Percentiles rank a stretch among this genome's conserved stretches.
Conservation (phyloP, 805 yeast species). For the Isabelozyma pseudorhagii region DNA sequence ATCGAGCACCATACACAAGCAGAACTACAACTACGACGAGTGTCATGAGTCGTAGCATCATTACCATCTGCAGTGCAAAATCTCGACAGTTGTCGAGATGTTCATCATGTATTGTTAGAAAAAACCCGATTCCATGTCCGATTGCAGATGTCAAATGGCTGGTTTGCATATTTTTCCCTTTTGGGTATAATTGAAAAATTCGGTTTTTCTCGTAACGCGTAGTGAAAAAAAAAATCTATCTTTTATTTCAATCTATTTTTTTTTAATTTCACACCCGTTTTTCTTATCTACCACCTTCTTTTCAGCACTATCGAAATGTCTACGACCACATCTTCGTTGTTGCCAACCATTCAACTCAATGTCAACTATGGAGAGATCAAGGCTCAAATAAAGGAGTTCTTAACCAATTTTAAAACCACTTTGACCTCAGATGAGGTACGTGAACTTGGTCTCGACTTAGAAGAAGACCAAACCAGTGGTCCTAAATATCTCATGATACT, state of each 20-base stretch:
- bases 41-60: no score
- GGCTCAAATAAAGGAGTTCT: slow-evolving; percentile 58
- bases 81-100: no score
- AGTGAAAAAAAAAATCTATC: neutral
- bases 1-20: no score
- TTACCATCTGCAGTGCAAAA: no score
- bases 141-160: neutral
- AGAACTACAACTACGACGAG: no score
- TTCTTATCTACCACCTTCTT: neutral
- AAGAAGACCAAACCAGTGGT: slow-evolving; percentile 31
- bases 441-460: slow-evolving; percentile 14
- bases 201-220: neutral
- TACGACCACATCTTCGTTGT: slow-evolving; percentile 21
- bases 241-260: neutral
- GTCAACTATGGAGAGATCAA: slow-evolving; percentile 70
- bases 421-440: slow-evolving; percentile 18
- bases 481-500: slow-evolving; percentile 75
- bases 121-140: neutral
- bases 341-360: slow-evolving; percentile 67
- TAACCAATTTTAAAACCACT: slow-evolving; percentile 58
- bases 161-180: neutral
- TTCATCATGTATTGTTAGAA: no score
- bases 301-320: slow-evolving; percentile 11
- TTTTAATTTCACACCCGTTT: neutral
- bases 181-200: neutral